Conservation (phyloP, 768 basidiomycete species). For the Solioccasus polychromus region DNA sequence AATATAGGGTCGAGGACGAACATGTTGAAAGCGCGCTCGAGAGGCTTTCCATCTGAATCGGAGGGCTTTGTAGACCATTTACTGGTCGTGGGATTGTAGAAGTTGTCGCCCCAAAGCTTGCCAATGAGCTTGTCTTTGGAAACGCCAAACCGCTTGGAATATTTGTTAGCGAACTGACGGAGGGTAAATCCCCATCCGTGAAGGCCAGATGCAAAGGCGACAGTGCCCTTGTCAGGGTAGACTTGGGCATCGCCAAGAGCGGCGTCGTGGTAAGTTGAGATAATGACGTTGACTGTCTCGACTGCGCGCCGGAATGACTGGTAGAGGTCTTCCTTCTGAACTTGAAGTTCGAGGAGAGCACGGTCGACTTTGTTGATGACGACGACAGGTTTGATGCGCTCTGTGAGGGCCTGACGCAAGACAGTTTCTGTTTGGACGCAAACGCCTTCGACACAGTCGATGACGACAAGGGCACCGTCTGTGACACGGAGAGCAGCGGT, state of each 20-base stretch:
- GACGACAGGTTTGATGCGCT: constrained; percentile 99
- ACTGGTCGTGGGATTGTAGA: constrained; percentile 93
- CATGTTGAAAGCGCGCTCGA: constrained; percentile 97
- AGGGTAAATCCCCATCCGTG: constrained; percentile 99
- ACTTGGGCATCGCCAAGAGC: constrained; percentile 98
- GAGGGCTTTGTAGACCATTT: constrained; percentile 88
- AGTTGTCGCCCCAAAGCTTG: constrained; percentile 99
- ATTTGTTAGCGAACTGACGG: constrained; percentile 91
- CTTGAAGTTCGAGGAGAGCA: constrained; percentile 96
- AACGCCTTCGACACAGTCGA: constrained; percentile 99
- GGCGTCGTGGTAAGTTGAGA: constrained; percentile 93
- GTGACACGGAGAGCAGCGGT: constrained; percentile 99
- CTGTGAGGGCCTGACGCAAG: constrained; percentile 91
- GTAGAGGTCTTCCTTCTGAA: constrained; percentile 94
- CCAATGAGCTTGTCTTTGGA: constrained; percentile 98
- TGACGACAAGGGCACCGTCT: constrained; percentile 98
- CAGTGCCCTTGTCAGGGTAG: constrained; percentile 96
- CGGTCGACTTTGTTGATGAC: constrained; percentile 99
- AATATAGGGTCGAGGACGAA: constrained; percentile 99
- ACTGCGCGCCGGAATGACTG: constrained; percentile 98
- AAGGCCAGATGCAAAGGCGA: constrained; percentile 98
- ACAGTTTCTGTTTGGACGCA: constrained; percentile 99
- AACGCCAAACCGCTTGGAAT: constrained; percentile 98
- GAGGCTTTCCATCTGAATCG: constrained; percentile 80
- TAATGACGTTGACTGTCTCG: constrained; percentile 97